Percentiles rank a stretch among this genome's conserved stretches.
These are phyloP conservation scores for Globisporangium paddicum DNA, from an alignment of 352 stramenopile genomes.

Conservation along the genomic window DNA sequence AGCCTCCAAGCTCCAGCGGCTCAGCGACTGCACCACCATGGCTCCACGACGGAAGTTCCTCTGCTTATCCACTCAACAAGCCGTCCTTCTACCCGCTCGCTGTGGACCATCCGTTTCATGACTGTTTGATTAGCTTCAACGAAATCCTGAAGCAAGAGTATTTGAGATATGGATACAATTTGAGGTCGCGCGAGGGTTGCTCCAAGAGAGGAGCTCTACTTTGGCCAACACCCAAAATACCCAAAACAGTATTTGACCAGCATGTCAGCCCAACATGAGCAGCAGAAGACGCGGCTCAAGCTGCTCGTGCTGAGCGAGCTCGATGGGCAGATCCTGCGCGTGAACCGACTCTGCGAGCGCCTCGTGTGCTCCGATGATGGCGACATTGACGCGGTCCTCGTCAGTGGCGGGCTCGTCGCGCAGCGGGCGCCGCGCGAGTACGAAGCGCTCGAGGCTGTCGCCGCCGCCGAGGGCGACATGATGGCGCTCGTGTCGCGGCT, in stretches of 20 bases:
- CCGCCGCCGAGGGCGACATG: conserved; percentile 84
- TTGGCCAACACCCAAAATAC: background rate
- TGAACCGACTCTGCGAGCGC: conserved; percentile 77
- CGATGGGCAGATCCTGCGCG: conserved; percentile 48
- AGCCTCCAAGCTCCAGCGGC: background rate
- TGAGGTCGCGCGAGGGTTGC: background rate
- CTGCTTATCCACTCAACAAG: background rate
- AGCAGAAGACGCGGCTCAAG: conserved; percentile 34
- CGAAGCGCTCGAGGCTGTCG: conserved; percentile 48
- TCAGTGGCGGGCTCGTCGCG: conserved; percentile 60
- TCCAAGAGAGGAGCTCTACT: background rate
- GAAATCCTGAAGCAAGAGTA: background rate
- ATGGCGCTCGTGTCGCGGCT: conserved; percentile 84
- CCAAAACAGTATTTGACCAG: background rate
- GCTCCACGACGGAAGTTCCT: background rate
- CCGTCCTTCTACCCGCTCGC: background rate
- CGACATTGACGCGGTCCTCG: conserved; percentile 71
- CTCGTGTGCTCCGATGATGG: conserved; percentile 60
- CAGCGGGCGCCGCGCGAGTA: conserved; percentile 42
- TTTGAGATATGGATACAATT: background rate
- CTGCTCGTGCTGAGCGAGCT: conserved; percentile 75
- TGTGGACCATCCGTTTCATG: background rate
- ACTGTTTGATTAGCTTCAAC: background rate
- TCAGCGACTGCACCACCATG: background rate
- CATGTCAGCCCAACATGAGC: background rate